A percentile compares a stretch with the other conserved stretches of the same genome.
Evolutionary conservation across 257 asterid genomes (phyloP).

Genomic region (Plantago ovata): DNA sequence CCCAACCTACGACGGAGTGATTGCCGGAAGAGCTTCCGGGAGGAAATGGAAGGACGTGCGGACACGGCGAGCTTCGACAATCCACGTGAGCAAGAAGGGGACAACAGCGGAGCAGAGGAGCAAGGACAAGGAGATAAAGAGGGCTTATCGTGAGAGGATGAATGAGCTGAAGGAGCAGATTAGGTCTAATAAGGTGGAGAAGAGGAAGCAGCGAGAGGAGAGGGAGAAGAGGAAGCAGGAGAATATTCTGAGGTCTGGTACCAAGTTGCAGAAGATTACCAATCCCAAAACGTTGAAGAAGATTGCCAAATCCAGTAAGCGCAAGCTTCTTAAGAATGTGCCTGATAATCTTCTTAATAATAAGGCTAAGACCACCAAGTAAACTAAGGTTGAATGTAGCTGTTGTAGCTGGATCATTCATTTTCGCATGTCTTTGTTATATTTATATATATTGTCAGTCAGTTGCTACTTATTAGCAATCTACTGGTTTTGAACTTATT

Average conservation of each 20-base stretch:
- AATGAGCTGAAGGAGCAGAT: conserved; percentile 79
- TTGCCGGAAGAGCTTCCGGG: conserved; percentile 85
- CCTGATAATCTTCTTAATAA: conserved; percentile 44
- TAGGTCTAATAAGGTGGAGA: too few species aligned
- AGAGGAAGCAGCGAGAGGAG: conserved; percentile 43
- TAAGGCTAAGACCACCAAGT: too few species aligned
- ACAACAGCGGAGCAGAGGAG: conserved; percentile 53
- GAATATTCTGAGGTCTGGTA: conserved; percentile 62
- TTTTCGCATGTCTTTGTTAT: too few species aligned
- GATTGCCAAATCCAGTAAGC: conserved; percentile 73
- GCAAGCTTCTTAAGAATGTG: conserved; percentile 69
- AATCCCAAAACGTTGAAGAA: conserved; percentile 76
- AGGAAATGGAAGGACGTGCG: conserved; percentile 87
- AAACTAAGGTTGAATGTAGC: too few species aligned
- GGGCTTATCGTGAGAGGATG: conserved; percentile 60
- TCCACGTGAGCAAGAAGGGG: conserved; percentile 55
- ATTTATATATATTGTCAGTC: too few species aligned
- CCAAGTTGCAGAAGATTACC: conserved; percentile 71
- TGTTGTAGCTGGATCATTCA: too few species aligned
- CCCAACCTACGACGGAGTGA: conserved; percentile 84
- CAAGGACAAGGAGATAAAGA: conserved; percentile 70
- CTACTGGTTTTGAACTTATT: too few species aligned
- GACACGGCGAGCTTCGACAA: conserved; percentile 65
- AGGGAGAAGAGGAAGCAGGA: conserved; percentile 78
- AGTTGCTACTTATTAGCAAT: too few species aligned